Conservation (phyloP, 306 rosid genomes). For the Trifolium fragiferum region DNA sequence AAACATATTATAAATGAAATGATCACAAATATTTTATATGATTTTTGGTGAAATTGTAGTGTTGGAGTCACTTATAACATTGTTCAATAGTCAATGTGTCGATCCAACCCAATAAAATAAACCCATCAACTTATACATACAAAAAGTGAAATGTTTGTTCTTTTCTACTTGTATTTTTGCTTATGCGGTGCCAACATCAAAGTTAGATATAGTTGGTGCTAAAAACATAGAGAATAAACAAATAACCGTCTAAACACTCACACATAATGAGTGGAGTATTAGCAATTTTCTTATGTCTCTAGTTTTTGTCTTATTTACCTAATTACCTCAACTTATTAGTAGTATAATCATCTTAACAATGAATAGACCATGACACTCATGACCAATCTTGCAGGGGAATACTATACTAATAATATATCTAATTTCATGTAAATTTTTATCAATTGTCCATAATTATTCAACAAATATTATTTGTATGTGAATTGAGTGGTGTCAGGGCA, state of each 20-base stretch:
- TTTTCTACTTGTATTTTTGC: background rate
- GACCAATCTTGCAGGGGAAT: conserved; percentile 46
- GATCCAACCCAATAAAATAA: too few species aligned
- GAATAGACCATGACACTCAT: background rate
- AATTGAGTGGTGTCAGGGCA: too few species aligned
- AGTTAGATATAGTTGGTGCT: background rate
- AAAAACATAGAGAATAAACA: conserved; percentile 5
- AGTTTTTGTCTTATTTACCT: conserved; percentile 30
- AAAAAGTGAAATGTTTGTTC: background rate
- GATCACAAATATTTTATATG: too few species aligned
- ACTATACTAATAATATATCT: conserved; percentile 2
- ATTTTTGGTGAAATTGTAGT: too few species aligned
- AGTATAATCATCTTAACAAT: background rate
- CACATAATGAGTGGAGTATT: conserved; percentile 7
- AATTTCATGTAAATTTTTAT: conserved; percentile 1
- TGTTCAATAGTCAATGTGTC: too few species aligned
- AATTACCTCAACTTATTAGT: background rate
- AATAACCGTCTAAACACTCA: conserved; percentile 4
- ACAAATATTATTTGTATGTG: too few species aligned
- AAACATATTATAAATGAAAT: too few species aligned
- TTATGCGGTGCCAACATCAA: background rate
- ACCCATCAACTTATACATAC: too few species aligned
- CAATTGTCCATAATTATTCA: background rate
- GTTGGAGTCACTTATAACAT: too few species aligned
- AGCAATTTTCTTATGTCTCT: background rate